These are phyloP conservation scores for Calvatia gigantea DNA, from an alignment of 768 basidiomycete genomes.

Conservation along the genomic window DNA sequence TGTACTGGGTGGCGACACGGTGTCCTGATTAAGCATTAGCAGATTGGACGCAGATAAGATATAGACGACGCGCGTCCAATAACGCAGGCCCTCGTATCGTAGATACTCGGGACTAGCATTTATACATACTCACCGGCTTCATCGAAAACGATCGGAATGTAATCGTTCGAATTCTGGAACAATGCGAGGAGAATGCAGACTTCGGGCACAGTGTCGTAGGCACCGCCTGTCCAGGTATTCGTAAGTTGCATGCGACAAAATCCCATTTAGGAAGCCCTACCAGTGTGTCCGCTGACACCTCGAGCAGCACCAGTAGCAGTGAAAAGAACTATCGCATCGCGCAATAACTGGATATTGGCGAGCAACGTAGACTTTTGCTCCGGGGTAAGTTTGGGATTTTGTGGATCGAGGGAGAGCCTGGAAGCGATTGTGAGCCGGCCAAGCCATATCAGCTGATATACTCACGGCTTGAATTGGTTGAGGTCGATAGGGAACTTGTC, in stretches of 20 bases:
- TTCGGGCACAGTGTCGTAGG: constrained; percentile 80
- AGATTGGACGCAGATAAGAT: constrained; percentile 2
- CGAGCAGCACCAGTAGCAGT: constrained; percentile 84
- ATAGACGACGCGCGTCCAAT: background rate
- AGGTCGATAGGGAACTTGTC: constrained; percentile 74
- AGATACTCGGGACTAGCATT: background rate
- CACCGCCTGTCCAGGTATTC: constrained; percentile 40
- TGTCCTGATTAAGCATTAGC: constrained; percentile 48
- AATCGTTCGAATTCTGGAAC: constrained; percentile 63
- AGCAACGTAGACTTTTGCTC: constrained; percentile 58
- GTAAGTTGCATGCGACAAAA: constrained; percentile 3
- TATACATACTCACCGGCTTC: constrained; percentile 60
- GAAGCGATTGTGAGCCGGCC: constrained; percentile 10
- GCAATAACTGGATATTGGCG: constrained; percentile 74
- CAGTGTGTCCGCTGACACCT: constrained; percentile 85
- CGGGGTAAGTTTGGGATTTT: constrained; percentile 54
- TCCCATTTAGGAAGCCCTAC: constrained; percentile 26
- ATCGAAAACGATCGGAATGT: constrained; percentile 70
- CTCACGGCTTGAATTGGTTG: constrained; percentile 68
- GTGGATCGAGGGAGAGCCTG: constrained; percentile 73
- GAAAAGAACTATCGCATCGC: constrained; percentile 84
- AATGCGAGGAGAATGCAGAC: constrained; percentile 75
- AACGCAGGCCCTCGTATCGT: background rate
- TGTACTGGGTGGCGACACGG: constrained; percentile 87
- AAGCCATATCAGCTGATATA: background rate